A percentile compares a stretch with the other conserved stretches of the same genome.
phyloP scores from a whole-genome alignment of 2,329 filamentous ascomycete genomes.

The Sporothrix luriei region DNA sequence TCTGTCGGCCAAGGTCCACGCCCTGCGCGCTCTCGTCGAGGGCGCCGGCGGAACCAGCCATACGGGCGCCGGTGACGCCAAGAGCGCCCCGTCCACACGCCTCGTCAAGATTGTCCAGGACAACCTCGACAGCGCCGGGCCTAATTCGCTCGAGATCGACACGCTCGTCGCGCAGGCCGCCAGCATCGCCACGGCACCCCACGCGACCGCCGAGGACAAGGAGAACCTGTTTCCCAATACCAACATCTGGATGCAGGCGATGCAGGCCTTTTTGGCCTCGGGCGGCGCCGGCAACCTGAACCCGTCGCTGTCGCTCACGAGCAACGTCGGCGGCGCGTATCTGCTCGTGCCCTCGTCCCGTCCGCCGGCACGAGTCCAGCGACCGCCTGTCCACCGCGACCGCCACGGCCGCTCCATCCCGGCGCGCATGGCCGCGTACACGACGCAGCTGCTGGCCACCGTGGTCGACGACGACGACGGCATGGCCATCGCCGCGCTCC shows the following conservation, averaged over 20 bases:
- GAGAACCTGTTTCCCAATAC: slow-evolving; percentile 64
- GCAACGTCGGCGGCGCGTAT: slow-evolving; percentile 68
- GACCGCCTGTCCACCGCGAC: slow-evolving; percentile 57
- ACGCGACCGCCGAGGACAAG: slow-evolving; percentile 35
- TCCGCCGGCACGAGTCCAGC: neutral
- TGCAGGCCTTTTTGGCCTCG: slow-evolving; percentile 57
- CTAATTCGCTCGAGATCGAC: slow-evolving; percentile 56
- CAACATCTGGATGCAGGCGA: slow-evolving; percentile 65
- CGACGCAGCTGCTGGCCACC: slow-evolving; percentile 56
- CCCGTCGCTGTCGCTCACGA: slow-evolving; percentile 72
- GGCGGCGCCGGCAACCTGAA: slow-evolving; percentile 47
- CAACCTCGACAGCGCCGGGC: slow-evolving; percentile 55
- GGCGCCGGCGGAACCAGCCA: slow-evolving; percentile 33
- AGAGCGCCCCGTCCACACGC: slow-evolving; percentile 43
- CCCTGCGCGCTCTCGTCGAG: slow-evolving; percentile 53
- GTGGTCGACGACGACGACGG: slow-evolving; percentile 37
- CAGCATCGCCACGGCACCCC: slow-evolving; percentile 43
- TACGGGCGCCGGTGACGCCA: slow-evolving; percentile 45
- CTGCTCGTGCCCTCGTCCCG: slow-evolving; percentile 53
- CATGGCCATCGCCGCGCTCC: slow-evolving; percentile 46
- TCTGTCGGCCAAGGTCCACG: slow-evolving; percentile 48
- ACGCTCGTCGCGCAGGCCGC: slow-evolving; percentile 57
- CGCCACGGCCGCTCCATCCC: slow-evolving; percentile 70
- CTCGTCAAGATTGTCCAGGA: slow-evolving; percentile 57
- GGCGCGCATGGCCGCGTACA: slow-evolving; percentile 74